Evolutionary conservation across 306 rosid genomes (phyloP), one percentile per base, ranked within the genome.

Genomic region (Potentilla sterilis): DNA sequence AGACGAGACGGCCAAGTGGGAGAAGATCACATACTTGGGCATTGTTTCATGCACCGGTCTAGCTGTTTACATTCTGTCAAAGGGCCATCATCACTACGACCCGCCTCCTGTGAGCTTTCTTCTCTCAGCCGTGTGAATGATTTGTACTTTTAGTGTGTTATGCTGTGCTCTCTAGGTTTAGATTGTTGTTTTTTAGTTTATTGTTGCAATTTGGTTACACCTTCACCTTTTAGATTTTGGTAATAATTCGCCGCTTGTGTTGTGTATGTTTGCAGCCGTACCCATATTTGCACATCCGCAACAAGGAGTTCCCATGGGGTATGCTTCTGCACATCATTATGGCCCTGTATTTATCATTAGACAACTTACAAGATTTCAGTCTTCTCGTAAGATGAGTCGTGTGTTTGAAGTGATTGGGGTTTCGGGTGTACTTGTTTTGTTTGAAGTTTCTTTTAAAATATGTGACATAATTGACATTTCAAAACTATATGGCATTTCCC

Each of bases 281-380:
- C 62, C 84, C 88, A 5, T 86, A 88, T 38, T 43, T 88, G 77
- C 99, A 89, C 82, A 86, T 92, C 78, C 99, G 99, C 90, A 96
- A 90, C 66, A 96, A 96, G 89, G 99, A 96, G 84, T 96, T 96
- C 81, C 99, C 98, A 24, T 96, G 99, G 99, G 99, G 99, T 96
- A 92, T 70, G 86, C 73, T 71, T 68, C 70, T 47, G 37, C 43
- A 48, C 57, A 7, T 66, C 21, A 35, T 47, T 11, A 14, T 73
- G 8, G 12, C 11, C 13, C 3, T 55, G 13, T 21, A 55, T 35
- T 51, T 67, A n/a, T 67, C 10, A 24, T 41, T 34, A 5, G 35
- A 62, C 18, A 4, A 38, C 19, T 3, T 48, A 16, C 66, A 72
- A 4, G 15, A 62, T 7, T 54, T 38, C 58, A 7, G 1, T 46